These are phyloP conservation scores for Incumbomyces lentus DNA, from an alignment of 2,329 filamentous ascomycete genomes.

Conservation along the genomic window DNA sequence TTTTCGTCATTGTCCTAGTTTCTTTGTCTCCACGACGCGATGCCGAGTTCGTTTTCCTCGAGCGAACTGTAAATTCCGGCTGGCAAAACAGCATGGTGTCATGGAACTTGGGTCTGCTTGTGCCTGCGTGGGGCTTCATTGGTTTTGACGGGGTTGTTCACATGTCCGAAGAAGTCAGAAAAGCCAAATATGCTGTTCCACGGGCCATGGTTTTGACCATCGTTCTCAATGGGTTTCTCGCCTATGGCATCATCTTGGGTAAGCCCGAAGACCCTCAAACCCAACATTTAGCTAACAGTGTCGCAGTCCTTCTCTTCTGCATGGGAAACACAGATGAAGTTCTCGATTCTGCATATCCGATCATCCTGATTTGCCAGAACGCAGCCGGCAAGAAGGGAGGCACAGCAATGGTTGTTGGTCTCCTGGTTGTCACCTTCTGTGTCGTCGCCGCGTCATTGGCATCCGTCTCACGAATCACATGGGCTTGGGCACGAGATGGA, in stretches of 20 bases:
- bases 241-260: constrained; percentile 25
- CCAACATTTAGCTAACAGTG: constrained; percentile 22
- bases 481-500: constrained; percentile 20
- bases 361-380: constrained; percentile 15
- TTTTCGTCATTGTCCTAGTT: constrained; percentile 31
- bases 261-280: constrained; percentile 25
- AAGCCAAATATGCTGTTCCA: constrained; percentile 22
- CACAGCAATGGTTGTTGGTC: constrained; percentile 20
- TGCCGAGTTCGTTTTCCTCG: no score
- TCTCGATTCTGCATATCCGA: no score
- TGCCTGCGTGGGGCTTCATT: constrained; percentile 25
- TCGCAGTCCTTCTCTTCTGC: no score
- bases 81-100: no score
- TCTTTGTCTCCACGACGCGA: constrained; percentile 26
- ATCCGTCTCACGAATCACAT: constrained; percentile 20
- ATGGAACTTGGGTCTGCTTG: constrained; percentile 27
- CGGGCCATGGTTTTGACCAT: constrained; percentile 22
- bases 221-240: constrained; percentile 25
- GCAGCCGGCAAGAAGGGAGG: constrained; percentile 18
- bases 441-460: constrained; percentile 22
- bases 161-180: constrained; percentile 23
- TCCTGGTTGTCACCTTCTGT: constrained; percentile 21
- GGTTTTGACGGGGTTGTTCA: constrained; percentile 16
- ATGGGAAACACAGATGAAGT: no score
- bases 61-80: no score